Evolutionary conservation across 2,329 filamentous ascomycete genomes (phyloP).

Genomic region (Aspergillus felis): DNA sequence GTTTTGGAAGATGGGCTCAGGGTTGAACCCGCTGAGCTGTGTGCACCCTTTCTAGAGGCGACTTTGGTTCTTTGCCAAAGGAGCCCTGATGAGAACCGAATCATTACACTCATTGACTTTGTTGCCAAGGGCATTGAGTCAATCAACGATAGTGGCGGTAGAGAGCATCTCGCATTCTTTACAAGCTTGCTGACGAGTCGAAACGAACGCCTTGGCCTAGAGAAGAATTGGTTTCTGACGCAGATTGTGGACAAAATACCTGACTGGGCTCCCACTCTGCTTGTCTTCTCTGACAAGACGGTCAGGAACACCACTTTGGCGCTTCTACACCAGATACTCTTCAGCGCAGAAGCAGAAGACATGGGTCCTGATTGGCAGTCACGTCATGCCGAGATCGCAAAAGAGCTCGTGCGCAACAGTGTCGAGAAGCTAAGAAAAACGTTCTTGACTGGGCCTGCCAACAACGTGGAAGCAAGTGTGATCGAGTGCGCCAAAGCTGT

Average conservation of each 20-base stretch:
- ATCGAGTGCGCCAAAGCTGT: slow-evolving; percentile 36
- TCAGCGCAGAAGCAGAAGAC: slow-evolving; percentile 33
- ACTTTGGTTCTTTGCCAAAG: slow-evolving; percentile 52
- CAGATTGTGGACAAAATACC: slow-evolving; percentile 40
- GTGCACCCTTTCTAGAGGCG: slow-evolving; percentile 56
- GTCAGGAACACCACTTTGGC: slow-evolving; percentile 46
- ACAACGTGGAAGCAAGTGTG: slow-evolving; percentile 31
- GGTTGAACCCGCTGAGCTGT: slow-evolving; percentile 46
- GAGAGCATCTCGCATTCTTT: slow-evolving; percentile 51
- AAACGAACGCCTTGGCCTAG: slow-evolving; percentile 35
- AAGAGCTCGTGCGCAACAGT: slow-evolving; percentile 28
- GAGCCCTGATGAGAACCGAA: slow-evolving; percentile 33
- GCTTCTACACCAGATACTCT: slow-evolving; percentile 41
- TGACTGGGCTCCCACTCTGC: slow-evolving; percentile 50
- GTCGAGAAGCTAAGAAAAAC: slow-evolving; percentile 31
- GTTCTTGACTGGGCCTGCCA: slow-evolving; percentile 24
- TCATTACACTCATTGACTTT: slow-evolving; percentile 38
- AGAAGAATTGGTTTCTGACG: slow-evolving; percentile 30
- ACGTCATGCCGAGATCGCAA: slow-evolving; percentile 27
- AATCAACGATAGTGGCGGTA: slow-evolving; percentile 46
- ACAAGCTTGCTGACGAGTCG: slow-evolving; percentile 46
- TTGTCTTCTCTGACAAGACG: slow-evolving; percentile 47
- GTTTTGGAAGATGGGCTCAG: slow-evolving; percentile 55
- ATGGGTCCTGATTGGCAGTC: slow-evolving; percentile 23
- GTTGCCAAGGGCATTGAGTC: slow-evolving; percentile 46